Conservation (phyloP, 371 early-diverging fungal species). For the Mortierella sp. region DNA sequence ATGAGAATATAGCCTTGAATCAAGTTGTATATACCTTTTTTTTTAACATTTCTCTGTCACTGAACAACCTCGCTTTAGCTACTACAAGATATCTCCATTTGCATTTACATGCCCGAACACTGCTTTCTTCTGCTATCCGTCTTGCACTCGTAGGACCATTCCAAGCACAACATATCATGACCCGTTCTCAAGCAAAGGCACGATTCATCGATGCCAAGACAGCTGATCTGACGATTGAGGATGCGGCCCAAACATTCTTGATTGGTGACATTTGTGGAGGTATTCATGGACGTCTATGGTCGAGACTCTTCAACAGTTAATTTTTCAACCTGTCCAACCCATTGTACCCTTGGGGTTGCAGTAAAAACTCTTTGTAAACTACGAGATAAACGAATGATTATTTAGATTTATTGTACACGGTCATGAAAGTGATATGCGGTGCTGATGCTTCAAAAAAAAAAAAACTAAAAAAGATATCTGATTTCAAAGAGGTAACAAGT, state of each 20-base stretch:
- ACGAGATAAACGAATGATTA: not conserved
- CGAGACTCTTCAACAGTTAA: conserved; percentile 88
- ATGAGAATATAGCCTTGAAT: not conserved
- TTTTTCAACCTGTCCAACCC: not conserved
- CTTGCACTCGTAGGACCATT: conserved; percentile 91
- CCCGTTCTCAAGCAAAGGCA: conserved; percentile 68
- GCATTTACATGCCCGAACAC: conserved; percentile 85
- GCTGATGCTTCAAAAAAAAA: conserved; percentile 10
- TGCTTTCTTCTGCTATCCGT: conserved; percentile 91
- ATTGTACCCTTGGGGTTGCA: not conserved
- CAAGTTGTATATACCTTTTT: not conserved
- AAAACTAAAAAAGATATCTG: not conserved
- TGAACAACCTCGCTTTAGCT: conserved; percentile 54
- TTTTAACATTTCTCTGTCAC: not conserved
- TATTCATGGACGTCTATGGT: conserved; percentile 90
- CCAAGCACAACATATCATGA: conserved; percentile 82
- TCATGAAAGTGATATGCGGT: conserved; percentile 10
- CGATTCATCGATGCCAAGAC: conserved; percentile 60
- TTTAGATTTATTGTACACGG: conserved; percentile 28
- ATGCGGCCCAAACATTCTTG: conserved; percentile 79
- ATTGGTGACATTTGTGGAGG: conserved; percentile 90
- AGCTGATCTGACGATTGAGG: conserved; percentile 63
- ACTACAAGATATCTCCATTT: conserved; percentile 81
- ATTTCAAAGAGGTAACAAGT: too few species aligned
- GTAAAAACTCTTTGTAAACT: not conserved